phyloP scores from a whole-genome alignment of 1,284 basidiomycete species.

The Inonotus hispidus region DNA sequence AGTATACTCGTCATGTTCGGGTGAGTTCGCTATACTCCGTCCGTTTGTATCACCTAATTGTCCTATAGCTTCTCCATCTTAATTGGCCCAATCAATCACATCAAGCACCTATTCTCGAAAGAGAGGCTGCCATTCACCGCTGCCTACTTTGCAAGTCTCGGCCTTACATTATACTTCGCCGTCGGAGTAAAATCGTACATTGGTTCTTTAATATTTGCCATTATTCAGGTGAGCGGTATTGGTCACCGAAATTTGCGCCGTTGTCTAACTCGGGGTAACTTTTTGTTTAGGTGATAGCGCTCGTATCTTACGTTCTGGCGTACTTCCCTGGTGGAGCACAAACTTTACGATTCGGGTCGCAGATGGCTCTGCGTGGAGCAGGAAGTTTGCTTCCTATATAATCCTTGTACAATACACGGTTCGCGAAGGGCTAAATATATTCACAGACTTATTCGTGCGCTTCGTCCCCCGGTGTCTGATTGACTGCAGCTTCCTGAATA shows the following conservation, averaged over 20 bases:
- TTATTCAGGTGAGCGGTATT: slow-evolving; percentile 57
- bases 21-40: slow-evolving; percentile 38
- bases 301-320: slow-evolving; percentile 82
- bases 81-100: slow-evolving; percentile 79
- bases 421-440: neutral
- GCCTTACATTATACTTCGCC: slow-evolving; percentile 84
- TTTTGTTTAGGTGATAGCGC: slow-evolving; percentile 64
- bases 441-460: neutral
- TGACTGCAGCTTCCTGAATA: neutral
- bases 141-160: slow-evolving; percentile 78
- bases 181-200: slow-evolving; percentile 77
- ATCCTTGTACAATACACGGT: slow-evolving; percentile 17
- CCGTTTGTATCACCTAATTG: slow-evolving; percentile 21
- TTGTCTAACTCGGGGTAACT: neutral
- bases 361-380: slow-evolving; percentile 77
- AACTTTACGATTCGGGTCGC: slow-evolving; percentile 78
- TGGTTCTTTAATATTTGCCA: slow-evolving; percentile 76
- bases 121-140: slow-evolving; percentile 86
- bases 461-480: neutral
- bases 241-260: neutral
- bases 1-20: slow-evolving; percentile 86
- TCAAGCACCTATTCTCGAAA: slow-evolving; percentile 82
- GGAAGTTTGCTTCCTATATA: slow-evolving; percentile 74
- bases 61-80: slow-evolving; percentile 71
- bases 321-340: slow-evolving; percentile 87